Base-by-base conservation (phyloP, 106 monocot species). In the Dendrobium chrysotoxum region DNA sequence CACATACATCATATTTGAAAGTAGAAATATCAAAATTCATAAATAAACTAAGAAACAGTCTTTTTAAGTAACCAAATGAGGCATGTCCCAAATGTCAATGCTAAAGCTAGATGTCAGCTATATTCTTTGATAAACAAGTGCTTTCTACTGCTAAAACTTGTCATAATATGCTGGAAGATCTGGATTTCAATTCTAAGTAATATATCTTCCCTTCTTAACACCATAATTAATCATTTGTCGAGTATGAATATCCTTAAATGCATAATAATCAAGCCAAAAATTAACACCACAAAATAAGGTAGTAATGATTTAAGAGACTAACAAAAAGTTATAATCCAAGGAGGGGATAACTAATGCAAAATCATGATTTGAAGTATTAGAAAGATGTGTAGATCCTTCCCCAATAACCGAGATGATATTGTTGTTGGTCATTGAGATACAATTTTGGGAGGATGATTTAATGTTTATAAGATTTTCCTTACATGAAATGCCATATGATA, bases 381-480 rank as follows among this genome's bases (percentile, higher is more conserved):
- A 9, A 28, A 70, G 68, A 53, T 9, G 16, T 17, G 16, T 4
- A 8, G 2, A 8, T 10, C 53, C 53, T 53, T 53, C 8, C 1
- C 53, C 53, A 53, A 53, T 9, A 53, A 53, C 53, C 8, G 8
- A n/a, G 21, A 26, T 46, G 7, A 44, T 16, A 42, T 4, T 45
- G 46, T 44, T 44, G 18, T 61, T 61, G 64, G 57, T 0, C 3
- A 58, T 79, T 31, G 57, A 58, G 55, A 58, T 0, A 79, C 4
- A 54, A 8, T 58, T 79, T 65, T 79, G 55, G 6, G 79, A 79
- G 20, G 79, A 61, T n/a, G 55, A 31, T 28, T 61, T 79, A 79
- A 79, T 30, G 0, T 15, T 7, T n/a, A n/a, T 70, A 21, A 70
- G 23, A 70, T 10, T 31, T 70, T 4, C 25, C 5, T 70, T 9